A percentile compares a stretch with the other conserved stretches of the same genome.
Evolutionary conservation across 345 rosid species (phyloP).

Genomic region (Syzygium oleosum): DNA sequence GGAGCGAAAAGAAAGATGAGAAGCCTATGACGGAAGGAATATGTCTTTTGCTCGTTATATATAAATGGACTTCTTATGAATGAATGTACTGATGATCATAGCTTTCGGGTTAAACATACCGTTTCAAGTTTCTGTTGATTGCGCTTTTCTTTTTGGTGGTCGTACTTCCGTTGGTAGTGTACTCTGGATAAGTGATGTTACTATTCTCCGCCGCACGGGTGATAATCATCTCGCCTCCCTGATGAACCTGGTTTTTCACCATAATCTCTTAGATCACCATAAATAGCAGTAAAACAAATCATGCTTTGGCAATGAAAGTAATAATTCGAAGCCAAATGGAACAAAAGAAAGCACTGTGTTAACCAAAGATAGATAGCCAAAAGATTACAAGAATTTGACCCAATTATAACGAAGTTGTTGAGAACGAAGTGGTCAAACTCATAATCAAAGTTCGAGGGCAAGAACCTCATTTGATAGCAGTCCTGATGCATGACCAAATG

Average conservation of each 20-base stretch:
- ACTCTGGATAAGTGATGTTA: constrained; percentile 16
- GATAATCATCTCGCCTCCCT: constrained; percentile 74
- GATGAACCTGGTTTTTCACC: constrained; percentile 36
- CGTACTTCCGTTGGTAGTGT: constrained; percentile 15
- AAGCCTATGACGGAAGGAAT: background rate
- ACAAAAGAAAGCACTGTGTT: background rate
- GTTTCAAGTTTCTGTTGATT: constrained; percentile 65
- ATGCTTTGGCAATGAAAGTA: background rate
- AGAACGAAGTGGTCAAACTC: background rate
- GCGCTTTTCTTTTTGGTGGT: constrained; percentile 40
- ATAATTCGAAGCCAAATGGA: background rate
- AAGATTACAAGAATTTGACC: background rate
- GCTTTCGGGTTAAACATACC: constrained; percentile 26
- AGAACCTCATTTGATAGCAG: background rate
- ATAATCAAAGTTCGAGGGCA: background rate
- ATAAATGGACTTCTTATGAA: background rate
- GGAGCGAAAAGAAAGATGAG: background rate
- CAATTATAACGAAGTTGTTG: background rate
- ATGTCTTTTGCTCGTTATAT: background rate
- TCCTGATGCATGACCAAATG: background rate
- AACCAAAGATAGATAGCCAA: background rate
- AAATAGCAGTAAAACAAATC: background rate
- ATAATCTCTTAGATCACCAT: background rate
- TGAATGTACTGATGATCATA: background rate
- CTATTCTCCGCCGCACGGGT: constrained; percentile 40